Base-by-base conservation (phyloP, 352 stramenopile genomes). In the Phytophthora sp. region DNA sequence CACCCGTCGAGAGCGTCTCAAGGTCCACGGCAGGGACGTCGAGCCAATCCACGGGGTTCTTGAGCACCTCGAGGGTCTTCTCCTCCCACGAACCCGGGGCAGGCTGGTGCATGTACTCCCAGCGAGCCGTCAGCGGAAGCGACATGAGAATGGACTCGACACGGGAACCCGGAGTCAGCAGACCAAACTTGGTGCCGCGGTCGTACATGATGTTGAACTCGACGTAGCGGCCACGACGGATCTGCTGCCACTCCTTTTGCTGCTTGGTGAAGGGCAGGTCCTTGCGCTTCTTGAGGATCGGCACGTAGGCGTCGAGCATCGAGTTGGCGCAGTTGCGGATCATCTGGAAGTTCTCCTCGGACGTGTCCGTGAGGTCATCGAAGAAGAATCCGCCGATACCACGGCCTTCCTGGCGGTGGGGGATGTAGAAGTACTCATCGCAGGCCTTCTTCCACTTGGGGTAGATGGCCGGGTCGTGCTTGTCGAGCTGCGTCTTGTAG, bases 181-280 rank as follows among this genome's bases (percentile, higher is more conserved):
- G 82, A 5, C 97, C 97, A 68, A 99, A 99, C 45, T 99, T 96
- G 28, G 97, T 99, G 67, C 97, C 97, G 21, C 97, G 86, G 77
- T 99, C 97, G 74, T 99, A 99, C 66, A 99, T 98, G 58, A 99
- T 87, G 84, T 99, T 99, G 81, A 99, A 99, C 83, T 99, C 97
- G 7, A 99, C 96, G 80, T 99, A 99, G 62, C 95, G 89, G 39
- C 96, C 96, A 20, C 96, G 87, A 49, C 97, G 89, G 15, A 99
- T 91, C 67, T 98, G 93, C 83, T 99, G 97, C 97, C 97, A 99
- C 49, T 98, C 76, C 84, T 99, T 99, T 67, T 99, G 82, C 72
- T 97, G 64, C 63, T 98, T 52, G 23, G 94, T 98, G 78, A 98
- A 99, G 37, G 86, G 78, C 84, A 98, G 82, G 79, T 99, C 80